phyloP scores from a whole-genome alignment of 208 protist species.

The Ichthyophonus hoferi region DNA sequence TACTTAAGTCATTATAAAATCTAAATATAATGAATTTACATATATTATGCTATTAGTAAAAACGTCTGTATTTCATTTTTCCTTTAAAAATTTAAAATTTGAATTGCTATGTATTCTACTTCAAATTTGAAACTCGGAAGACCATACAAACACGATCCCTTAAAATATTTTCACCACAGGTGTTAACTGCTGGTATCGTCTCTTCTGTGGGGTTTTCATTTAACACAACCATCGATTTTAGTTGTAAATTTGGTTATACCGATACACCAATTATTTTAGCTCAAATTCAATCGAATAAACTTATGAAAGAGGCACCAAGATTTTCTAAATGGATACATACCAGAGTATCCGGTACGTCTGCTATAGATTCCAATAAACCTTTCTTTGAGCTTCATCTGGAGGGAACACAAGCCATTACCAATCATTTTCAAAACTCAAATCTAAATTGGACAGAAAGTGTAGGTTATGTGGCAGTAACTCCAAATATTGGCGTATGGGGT shows the following conservation, averaged over 20 bases:
- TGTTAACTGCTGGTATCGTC: neutral
- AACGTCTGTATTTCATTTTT: no score
- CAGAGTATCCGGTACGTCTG: neutral
- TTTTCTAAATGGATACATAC: neutral
- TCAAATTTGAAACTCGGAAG: neutral
- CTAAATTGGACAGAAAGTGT: neutral
- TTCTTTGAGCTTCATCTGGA: neutral
- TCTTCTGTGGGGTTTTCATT: neutral
- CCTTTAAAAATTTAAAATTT: no score
- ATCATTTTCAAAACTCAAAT: neutral
- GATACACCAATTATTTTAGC: neutral
- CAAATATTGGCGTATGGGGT: neutral
- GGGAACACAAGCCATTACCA: neutral
- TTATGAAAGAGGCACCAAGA: neutral
- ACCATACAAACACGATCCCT: neutral
- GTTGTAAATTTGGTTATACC: neutral
- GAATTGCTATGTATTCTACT: no score
- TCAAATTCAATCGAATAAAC: neutral
- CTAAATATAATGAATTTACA: neutral
- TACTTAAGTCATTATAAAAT: neutral
- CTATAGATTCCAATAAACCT: neutral
- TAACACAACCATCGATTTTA: neutral
- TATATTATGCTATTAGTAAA: no score
- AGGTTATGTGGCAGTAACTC: neutral
- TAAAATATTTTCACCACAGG: neutral